phyloP scores from a whole-genome alignment of 768 basidiomycete genomes.

The Clitopilus hobsonii region DNA sequence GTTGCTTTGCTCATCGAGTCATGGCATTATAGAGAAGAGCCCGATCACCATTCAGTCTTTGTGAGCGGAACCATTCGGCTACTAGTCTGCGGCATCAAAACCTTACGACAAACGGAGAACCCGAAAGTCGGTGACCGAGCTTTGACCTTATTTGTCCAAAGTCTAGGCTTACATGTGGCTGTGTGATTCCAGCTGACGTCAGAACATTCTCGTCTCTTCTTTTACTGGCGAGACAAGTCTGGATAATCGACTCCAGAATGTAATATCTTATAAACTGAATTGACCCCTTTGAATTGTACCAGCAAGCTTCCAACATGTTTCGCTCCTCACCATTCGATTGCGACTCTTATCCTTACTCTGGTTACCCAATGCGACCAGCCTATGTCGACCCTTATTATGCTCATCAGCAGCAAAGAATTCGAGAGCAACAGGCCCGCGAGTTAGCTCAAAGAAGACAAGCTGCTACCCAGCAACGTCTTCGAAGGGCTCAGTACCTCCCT shows the following conservation, averaged over 20 bases:
- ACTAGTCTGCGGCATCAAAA: too few relatives aligned
- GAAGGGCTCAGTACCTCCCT: constrained; percentile 35
- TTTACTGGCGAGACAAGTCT: neutral
- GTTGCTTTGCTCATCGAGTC: too few relatives aligned
- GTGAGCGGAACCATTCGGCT: too few relatives aligned
- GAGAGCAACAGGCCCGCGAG: constrained; percentile 16
- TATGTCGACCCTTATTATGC: constrained; percentile 12
- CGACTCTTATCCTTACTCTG: constrained; percentile 21
- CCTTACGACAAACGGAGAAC: too few relatives aligned
- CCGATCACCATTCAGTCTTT: too few relatives aligned
- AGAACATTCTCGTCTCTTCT: neutral
- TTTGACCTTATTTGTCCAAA: too few relatives aligned
- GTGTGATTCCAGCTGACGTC: neutral
- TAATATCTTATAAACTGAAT: neutral
- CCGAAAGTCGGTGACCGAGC: too few relatives aligned
- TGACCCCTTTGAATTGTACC: neutral
- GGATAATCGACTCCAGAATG: neutral
- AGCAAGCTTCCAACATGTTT: neutral
- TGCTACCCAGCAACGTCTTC: constrained; percentile 26
- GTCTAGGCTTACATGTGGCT: neutral
- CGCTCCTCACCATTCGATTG: constrained; percentile 8
- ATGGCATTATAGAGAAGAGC: neutral
- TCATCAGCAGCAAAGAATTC: constrained; percentile 9
- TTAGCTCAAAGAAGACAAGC: constrained; percentile 19
- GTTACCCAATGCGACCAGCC: constrained; percentile 15